Evolutionary conservation across 1,284 basidiomycete species (phyloP).

Genomic region (Thelephora terrestris): DNA sequence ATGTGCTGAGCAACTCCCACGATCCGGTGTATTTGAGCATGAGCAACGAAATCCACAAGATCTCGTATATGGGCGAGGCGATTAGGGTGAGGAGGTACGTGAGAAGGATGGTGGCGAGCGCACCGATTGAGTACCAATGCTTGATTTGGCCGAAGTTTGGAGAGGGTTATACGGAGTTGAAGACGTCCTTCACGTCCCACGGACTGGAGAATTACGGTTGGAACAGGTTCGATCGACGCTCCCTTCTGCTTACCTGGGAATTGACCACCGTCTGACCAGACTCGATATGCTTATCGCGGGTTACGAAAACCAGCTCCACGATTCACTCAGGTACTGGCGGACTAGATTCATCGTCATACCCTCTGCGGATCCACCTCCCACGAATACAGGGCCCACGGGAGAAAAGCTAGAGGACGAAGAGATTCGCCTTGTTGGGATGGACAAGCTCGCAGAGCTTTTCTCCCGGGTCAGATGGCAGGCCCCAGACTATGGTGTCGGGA

Average conservation of each 20-base stretch:
- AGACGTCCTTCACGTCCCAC: conserved; percentile 70
- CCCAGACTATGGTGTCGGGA: conserved; percentile 41
- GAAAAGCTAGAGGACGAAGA: conserved; percentile 82
- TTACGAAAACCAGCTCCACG: conserved; percentile 73
- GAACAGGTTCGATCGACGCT: conserved; percentile 47
- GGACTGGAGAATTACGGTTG: conserved; percentile 74
- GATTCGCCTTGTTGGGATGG: conserved; percentile 80
- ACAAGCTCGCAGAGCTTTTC: conserved; percentile 86
- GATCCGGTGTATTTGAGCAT: conserved; percentile 87
- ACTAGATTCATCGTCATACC: conserved; percentile 95
- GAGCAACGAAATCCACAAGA: conserved; percentile 90
- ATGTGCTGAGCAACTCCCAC: conserved; percentile 54
- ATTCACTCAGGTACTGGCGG: conserved; percentile 85
- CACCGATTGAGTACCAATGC: conserved; percentile 73
- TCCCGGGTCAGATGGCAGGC: conserved; percentile 70
- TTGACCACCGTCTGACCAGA: conserved; percentile 23
- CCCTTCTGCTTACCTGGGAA: conserved; percentile 6
- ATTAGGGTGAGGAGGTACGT: conserved; percentile 88
- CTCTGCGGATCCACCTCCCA: conserved; percentile 54
- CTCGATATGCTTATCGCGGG: conserved; percentile 80
- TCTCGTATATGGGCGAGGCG: conserved; percentile 79
- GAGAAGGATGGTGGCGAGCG: conserved; percentile 55
- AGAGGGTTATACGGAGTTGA: conserved; percentile 75
- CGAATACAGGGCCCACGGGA: conserved; percentile 46
- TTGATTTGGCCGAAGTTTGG: conserved; percentile 91